These are phyloP conservation scores for Pyrus pyrifolia DNA, from an alignment of 306 rosid genomes.

Conservation along the genomic window DNA sequence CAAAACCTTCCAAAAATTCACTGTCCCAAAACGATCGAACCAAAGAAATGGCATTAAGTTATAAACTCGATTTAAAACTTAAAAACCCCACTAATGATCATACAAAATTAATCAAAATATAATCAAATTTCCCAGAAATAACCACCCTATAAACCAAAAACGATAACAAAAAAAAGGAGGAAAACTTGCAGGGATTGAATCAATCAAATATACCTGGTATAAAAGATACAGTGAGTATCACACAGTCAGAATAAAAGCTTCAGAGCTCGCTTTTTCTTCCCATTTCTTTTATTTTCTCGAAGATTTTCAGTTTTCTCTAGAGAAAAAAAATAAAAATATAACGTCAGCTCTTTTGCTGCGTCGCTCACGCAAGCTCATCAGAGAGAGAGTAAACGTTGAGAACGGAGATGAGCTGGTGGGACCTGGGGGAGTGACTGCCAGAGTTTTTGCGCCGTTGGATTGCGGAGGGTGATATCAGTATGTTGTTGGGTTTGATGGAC, in stretches of 20 bases:
- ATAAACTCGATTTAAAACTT: background rate
- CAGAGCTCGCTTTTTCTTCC: constrained; percentile 24
- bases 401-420: constrained; percentile 26
- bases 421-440: background rate
- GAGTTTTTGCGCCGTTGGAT: constrained; percentile 12
- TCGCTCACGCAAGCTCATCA: constrained; percentile 22
- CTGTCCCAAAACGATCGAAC: constrained; percentile 18
- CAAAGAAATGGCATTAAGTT: background rate
- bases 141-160: constrained; percentile 15
- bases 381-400: constrained; percentile 25
- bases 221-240: background rate
- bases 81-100: constrained; percentile 14
- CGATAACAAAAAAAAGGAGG: background rate
- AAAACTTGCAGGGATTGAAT: constrained; percentile 31
- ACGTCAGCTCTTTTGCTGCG: constrained; percentile 23
- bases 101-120: constrained; percentile 3
- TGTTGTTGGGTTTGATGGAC: background rate
- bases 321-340: background rate
- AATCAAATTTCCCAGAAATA: background rate
- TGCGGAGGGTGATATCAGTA: background rate
- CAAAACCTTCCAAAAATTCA: background rate
- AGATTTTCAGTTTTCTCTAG: constrained; percentile 20
- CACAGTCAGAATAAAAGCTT: background rate
- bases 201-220: constrained; percentile 4
- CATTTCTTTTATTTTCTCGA: background rate